A percentile compares a stretch with the other conserved stretches of the same genome.
Evolutionary conservation across 305 asterid genomes (phyloP).

Genomic region (Solanum hybrid): DNA sequence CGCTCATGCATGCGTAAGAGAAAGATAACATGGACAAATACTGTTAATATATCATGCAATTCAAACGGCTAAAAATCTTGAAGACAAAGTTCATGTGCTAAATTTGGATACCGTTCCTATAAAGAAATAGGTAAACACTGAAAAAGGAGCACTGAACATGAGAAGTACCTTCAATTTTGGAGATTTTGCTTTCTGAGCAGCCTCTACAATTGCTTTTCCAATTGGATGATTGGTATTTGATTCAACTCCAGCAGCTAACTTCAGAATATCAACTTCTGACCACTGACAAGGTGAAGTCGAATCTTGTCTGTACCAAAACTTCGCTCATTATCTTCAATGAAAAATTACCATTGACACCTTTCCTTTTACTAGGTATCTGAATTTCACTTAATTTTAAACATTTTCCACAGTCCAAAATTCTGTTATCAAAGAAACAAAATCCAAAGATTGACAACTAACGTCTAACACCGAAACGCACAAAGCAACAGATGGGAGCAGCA

Average conservation of each 20-base stretch:
- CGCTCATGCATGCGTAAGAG: background rate
- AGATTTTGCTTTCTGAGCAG: slow-evolving; percentile 60
- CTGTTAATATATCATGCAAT: background rate
- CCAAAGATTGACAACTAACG: background rate
- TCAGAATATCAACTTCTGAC: slow-evolving; percentile 77
- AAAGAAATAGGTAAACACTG: background rate
- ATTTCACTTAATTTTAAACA: background rate
- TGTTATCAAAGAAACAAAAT: background rate
- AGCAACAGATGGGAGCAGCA: background rate
- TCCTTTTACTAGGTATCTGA: background rate
- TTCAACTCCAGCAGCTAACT: slow-evolving; percentile 93
- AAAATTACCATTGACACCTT: background rate
- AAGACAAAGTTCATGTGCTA: background rate
- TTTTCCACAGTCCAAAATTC: background rate
- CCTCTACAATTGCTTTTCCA: slow-evolving; percentile 90
- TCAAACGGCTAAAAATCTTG: background rate
- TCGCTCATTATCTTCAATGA: slow-evolving; percentile 12
- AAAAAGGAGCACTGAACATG: background rate
- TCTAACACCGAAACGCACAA: background rate
- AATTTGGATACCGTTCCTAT: background rate
- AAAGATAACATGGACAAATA: slow-evolving; percentile 1
- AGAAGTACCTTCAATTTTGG: slow-evolving; percentile 47
- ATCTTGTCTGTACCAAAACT: slow-evolving; percentile 45
- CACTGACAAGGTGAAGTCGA: slow-evolving; percentile 33
- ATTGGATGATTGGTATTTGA: slow-evolving; percentile 90